A percentile compares a stretch with the other conserved stretches of the same genome.
Conservation (phyloP, 2,329 filamentous ascomycete species). For the Tricladium varicosporioides region DNA sequence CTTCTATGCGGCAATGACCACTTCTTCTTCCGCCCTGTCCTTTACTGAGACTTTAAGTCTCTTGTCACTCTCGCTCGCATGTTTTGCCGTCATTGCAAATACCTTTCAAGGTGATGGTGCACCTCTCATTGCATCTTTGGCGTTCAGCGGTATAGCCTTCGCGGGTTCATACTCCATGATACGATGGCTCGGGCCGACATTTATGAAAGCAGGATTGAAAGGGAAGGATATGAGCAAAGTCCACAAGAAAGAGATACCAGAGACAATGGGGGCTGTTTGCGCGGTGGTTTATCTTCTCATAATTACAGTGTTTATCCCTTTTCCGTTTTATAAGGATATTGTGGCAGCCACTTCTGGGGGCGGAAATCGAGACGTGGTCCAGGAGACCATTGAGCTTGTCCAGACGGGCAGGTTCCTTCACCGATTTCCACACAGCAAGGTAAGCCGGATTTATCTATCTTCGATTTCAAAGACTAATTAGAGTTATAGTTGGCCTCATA, state of each 20-base stretch:
- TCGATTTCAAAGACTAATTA: not conserved
- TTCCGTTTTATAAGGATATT: slow-evolving; percentile 98
- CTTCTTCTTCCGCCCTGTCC: slow-evolving; percentile 42
- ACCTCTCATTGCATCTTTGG: slow-evolving; percentile 82
- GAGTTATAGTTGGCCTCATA: slow-evolving; percentile 80
- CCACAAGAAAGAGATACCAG: slow-evolving; percentile 76
- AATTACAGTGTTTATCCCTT: slow-evolving; percentile 90
- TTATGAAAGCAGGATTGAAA: slow-evolving; percentile 84
- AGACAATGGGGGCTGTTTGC: slow-evolving; percentile 93
- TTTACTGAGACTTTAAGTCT: slow-evolving; percentile 52
- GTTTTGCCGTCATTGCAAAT: slow-evolving; percentile 72
- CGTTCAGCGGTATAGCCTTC: slow-evolving; percentile 84
- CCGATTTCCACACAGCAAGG: slow-evolving; percentile 92
- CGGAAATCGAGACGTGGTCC: slow-evolving; percentile 83
- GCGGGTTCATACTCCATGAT: slow-evolving; percentile 80
- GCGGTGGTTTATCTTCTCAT: slow-evolving; percentile 88
- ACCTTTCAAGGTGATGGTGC: slow-evolving; percentile 81
- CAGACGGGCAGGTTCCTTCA: slow-evolving; percentile 85
- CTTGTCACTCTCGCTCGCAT: slow-evolving; percentile 64
- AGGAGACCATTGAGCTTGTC: slow-evolving; percentile 39
- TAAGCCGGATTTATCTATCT: slow-evolving; percentile 36
- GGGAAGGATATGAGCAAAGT: slow-evolving; percentile 85
- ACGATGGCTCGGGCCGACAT: slow-evolving; percentile 87
- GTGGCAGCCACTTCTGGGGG: slow-evolving; percentile 92
- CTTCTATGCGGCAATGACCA: slow-evolving; percentile 10